Percentiles rank a stretch among this genome's conserved stretches.
Evolutionary conservation across 192 early-diverging fungal genomes (phyloP).

Genomic region (Neocallimastix lanati): DNA sequence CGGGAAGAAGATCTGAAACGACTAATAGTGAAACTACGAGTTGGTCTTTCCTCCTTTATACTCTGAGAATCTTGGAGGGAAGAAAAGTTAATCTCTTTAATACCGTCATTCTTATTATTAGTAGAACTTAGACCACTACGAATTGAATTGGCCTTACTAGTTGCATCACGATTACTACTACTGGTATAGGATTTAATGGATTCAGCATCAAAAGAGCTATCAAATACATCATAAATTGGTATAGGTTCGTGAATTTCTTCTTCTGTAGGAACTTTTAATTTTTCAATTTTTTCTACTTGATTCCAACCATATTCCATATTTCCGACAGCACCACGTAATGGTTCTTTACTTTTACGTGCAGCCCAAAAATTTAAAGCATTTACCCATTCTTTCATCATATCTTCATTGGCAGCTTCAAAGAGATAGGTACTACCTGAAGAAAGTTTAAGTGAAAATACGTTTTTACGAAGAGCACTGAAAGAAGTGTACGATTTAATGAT

Average conservation of each 20-base stretch:
- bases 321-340: constrained; percentile 65
- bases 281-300: constrained; percentile 6
- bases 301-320: constrained; percentile 94
- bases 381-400: constrained; percentile 67
- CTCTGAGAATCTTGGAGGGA: no score
- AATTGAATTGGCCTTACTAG: not conserved
- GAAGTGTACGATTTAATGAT: not conserved
- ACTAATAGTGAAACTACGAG: not conserved
- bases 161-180: not conserved
- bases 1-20: not conserved
- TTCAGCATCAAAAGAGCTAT: not conserved
- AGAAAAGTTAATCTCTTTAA: no score
- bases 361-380: constrained; percentile 88
- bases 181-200: not conserved
- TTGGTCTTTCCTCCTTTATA: not conserved
- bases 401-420: constrained; percentile 58
- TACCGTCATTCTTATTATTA: no score
- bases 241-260: not conserved
- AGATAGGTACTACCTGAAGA: constrained; percentile 67
- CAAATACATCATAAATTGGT: not conserved
- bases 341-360: constrained; percentile 73
- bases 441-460: constrained; percentile 74
- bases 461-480: constrained; percentile 20
- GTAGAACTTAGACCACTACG: not conserved
- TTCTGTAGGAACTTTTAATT: not conserved